phyloP scores from a whole-genome alignment of 2,329 filamentous ascomycete genomes.

The Fusarium papillatum region DNA sequence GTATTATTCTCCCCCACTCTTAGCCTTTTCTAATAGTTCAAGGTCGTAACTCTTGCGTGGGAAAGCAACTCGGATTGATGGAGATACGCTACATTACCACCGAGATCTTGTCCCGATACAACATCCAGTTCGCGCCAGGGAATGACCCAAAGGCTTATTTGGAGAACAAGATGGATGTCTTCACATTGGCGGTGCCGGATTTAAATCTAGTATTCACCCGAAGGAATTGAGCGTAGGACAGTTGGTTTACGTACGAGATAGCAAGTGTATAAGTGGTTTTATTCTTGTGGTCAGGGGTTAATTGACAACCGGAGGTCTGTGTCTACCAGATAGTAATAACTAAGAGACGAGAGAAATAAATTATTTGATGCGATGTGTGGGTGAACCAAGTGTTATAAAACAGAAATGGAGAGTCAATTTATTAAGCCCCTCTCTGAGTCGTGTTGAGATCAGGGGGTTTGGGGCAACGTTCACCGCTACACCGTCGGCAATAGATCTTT shows the following conservation, averaged over 20 bases:
- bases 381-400: neutral
- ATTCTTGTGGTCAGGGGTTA: neutral
- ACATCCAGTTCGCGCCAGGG: slow-evolving; percentile 7
- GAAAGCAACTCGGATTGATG: slow-evolving; percentile 35
- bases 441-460: neutral
- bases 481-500: neutral
- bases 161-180: neutral
- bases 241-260: neutral
- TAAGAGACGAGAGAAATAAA: neutral
- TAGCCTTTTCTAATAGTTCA: neutral
- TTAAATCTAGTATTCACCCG: slow-evolving; percentile 16
- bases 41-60: slow-evolving; percentile 32
- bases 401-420: neutral
- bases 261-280: neutral
- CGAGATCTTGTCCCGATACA: slow-evolving; percentile 22
- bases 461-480: neutral
- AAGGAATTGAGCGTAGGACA: neutral
- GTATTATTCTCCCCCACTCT: neutral
- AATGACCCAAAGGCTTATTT: slow-evolving; percentile 1
- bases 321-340: neutral
- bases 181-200: slow-evolving; percentile 12
- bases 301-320: neutral
- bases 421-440: neutral
- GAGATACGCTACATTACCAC: slow-evolving; percentile 25
- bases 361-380: neutral